These are phyloP conservation scores for Brassica cretica DNA, from an alignment of 345 rosid genomes.

Conservation along the genomic window DNA sequence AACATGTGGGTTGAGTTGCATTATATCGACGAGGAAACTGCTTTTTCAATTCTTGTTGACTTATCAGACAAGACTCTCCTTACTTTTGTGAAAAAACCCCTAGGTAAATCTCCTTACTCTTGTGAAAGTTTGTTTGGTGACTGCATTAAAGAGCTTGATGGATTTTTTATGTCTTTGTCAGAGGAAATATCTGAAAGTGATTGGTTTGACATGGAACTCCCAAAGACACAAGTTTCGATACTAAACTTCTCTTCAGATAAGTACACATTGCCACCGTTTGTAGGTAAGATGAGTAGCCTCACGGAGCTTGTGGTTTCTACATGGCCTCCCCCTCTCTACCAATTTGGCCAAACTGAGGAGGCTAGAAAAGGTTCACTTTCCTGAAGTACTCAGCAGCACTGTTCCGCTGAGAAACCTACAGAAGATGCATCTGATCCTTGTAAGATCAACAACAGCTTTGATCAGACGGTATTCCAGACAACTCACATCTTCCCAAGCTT, in stretches of 20 bases:
- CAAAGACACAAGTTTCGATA: constrained; percentile 81
- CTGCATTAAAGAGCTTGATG: background rate
- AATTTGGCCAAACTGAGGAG: constrained; percentile 57
- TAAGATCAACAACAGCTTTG: constrained; percentile 56
- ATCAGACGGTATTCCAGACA: constrained; percentile 47
- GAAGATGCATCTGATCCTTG: constrained; percentile 74
- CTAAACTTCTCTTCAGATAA: constrained; percentile 60
- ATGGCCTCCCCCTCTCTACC: constrained; percentile 54
- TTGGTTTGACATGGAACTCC: constrained; percentile 77
- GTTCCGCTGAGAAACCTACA: constrained; percentile 45
- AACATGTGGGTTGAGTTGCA: constrained; percentile 77
- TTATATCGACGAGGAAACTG: constrained; percentile 59
- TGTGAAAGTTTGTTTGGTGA: background rate
- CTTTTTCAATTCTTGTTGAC: constrained; percentile 63
- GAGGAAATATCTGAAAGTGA: constrained; percentile 83
- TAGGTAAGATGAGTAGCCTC: constrained; percentile 66
- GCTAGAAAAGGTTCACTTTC: constrained; percentile 72
- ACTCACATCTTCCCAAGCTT: constrained; percentile 62
- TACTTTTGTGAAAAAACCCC: constrained; percentile 63
- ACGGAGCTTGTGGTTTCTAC: constrained; percentile 61
- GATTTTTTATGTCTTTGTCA: constrained; percentile 21
- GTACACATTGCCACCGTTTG: constrained; percentile 76
- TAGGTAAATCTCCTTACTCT: background rate
- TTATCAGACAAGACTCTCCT: constrained; percentile 78
- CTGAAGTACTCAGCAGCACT: constrained; percentile 46